Base-by-base conservation (phyloP, 768 basidiomycete species). In the Saitozyma podzolica region DNA sequence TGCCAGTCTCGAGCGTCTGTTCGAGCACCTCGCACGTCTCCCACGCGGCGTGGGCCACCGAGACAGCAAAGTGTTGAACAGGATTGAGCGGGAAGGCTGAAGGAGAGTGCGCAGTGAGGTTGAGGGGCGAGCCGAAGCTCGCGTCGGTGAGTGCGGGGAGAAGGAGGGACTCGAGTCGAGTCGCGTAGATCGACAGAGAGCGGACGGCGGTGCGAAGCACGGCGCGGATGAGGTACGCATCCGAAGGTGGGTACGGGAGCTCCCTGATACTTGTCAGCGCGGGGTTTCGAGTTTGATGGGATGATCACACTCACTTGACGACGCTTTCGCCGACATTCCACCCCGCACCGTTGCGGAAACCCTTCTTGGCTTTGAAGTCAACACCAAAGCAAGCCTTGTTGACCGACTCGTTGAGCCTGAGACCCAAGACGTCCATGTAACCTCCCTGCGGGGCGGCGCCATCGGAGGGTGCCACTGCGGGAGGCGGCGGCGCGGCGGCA, bases 141-240 rank as follows among this genome's bases (percentile, higher is more conserved):
- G 86, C 77, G 59, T 94, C 85, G n/a, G 92, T 91, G 9, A 94
- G 78, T 76, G 86, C 84, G 9, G 92, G 78, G 9, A 91, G 62
- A 88, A 84, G 80, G 86, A 91, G 19, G 87, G 91, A 78, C 91
- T 92, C 87, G 86, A 93, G 37, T 63, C 73, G 78, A n/a, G 73
- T 77, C 51, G 67, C 72, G 64, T 79, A 79, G 64, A 79, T 79
- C 13, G 76, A 72, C 8, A 79, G 63, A 10, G 78, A 73, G 47
- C 72, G 66, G 52, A 76, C 72, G 17, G 73, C 61, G 39, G 74
- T 77, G 49, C 78, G 76, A 40, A 79, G 66, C 11, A 79, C 71
- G 6, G 78, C 78, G 52, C 78, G 71, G 11, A 79, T 65, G 45
- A 79, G 69, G 54, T 79, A 79, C 4, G 78, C 74, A 58, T 79